Conservation (phyloP, 768 basidiomycete genomes). For the Calocera viscosa region DNA sequence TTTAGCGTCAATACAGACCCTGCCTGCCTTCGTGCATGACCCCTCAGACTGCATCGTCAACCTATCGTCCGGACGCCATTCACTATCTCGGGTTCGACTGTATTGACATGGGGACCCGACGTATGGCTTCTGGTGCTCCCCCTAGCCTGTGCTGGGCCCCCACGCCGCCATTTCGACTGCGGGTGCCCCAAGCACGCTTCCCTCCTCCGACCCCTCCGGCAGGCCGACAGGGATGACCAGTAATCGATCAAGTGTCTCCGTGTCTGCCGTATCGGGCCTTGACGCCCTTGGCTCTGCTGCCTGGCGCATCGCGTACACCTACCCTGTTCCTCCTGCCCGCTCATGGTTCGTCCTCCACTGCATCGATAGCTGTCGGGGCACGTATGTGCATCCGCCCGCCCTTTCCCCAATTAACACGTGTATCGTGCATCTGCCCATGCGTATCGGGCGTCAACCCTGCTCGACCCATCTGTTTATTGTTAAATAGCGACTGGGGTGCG, state of each 20-base stretch:
- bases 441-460: background rate
- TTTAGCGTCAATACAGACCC: background rate
- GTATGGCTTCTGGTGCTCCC: background rate
- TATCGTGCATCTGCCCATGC: background rate
- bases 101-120: background rate
- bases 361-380: background rate
- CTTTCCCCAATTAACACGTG: background rate
- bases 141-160: background rate
- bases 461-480: background rate
- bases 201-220: background rate
- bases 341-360: background rate
- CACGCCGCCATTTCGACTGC: background rate
- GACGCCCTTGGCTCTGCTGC: constrained; percentile 8
- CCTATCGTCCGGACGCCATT: background rate
- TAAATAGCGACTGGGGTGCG: background rate
- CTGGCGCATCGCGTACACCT: constrained; percentile 4
- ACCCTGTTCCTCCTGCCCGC: background rate
- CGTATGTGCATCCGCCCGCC: background rate
- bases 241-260: background rate
- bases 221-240: background rate
- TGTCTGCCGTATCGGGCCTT: background rate
- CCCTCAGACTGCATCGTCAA: background rate
- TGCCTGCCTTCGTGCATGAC: background rate
- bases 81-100: background rate
- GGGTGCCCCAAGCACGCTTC: too few relatives aligned